Percentiles rank a stretch among this genome's conserved stretches.
Evolutionary conservation across 768 basidiomycete genomes (phyloP).

Genomic region (Trametes punicea): DNA sequence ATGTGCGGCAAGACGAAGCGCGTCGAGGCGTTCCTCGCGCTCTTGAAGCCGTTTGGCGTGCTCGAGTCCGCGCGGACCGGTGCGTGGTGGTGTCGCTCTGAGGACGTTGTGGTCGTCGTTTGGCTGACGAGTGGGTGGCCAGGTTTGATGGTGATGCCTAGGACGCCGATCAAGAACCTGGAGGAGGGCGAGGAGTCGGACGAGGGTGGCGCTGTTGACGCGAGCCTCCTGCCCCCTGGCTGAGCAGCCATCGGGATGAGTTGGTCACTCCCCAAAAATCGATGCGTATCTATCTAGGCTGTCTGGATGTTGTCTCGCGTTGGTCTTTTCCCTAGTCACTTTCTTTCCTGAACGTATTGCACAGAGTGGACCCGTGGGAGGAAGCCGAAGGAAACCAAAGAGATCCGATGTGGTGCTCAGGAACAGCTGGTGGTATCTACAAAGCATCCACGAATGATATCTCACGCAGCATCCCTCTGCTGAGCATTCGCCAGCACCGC

Average conservation of each 20-base stretch:
- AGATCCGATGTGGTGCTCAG: too few species aligned
- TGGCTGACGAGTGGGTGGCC: not conserved
- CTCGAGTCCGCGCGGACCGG: conserved; percentile 94
- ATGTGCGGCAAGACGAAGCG: conserved; percentile 88
- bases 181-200: conserved; percentile 55
- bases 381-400: too few species aligned
- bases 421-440: not conserved
- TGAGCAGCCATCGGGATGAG: conserved; percentile 36
- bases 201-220: conserved; percentile 68
- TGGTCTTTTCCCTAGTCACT: not conserved
- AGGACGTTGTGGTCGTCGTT: not conserved
- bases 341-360: not conserved
- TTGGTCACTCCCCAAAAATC: not conserved
- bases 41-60: conserved; percentile 93
- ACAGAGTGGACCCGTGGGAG: too few species aligned
- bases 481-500: conserved; percentile 53
- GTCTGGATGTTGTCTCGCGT: not conserved
- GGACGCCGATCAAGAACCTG: conserved; percentile 74
- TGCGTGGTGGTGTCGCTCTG: conserved; percentile 35
- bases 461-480: not conserved
- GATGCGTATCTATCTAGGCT: not conserved
- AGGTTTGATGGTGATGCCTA: conserved; percentile 98
- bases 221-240: conserved; percentile 91
- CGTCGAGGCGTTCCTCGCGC: conserved; percentile 87
- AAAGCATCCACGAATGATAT: not conserved